Evolutionary conservation across 441 rosid genomes (phyloP).

Genomic region (Theobroma grandiflorum): DNA sequence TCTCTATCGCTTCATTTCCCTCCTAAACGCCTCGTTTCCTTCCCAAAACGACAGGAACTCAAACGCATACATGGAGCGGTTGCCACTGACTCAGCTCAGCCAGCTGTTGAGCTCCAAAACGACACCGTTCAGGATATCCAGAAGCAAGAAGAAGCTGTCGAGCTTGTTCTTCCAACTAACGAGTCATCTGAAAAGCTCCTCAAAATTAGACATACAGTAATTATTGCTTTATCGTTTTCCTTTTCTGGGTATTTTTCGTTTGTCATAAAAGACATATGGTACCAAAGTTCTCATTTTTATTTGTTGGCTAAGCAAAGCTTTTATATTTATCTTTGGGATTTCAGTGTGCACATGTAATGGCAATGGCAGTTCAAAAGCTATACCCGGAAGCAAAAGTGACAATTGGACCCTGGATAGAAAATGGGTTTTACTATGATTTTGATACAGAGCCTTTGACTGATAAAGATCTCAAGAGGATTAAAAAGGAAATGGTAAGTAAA

Average conservation of each 20-base stretch:
- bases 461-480: conserved; percentile 86
- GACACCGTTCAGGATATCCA: conserved; percentile 31
- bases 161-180: conserved; percentile 65
- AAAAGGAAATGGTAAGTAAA: conserved; percentile 93
- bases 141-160: conserved; percentile 39
- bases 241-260: not conserved
- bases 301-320: not conserved
- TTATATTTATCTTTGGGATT: conserved; percentile 14
- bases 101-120: conserved; percentile 30
- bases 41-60: conserved; percentile 35
- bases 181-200: conserved; percentile 69
- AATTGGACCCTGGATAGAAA: conserved; percentile 97
- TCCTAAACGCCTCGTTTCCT: conserved; percentile 44
- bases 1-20: conserved; percentile 40
- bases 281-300: not conserved
- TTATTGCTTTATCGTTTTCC: conserved; percentile 16
- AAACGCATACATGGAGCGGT: conserved; percentile 40
- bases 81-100: conserved; percentile 49
- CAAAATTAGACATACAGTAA: conserved; percentile 73
- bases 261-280: not conserved
- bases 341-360: conserved; percentile 99
- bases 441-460: conserved; percentile 92
- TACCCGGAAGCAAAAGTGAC: conserved; percentile 92
- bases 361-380: conserved; percentile 96
- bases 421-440: conserved; percentile 91